Evolutionary conservation across 148 eudicot species (phyloP).

Genomic region (Rheum nobile): DNA sequence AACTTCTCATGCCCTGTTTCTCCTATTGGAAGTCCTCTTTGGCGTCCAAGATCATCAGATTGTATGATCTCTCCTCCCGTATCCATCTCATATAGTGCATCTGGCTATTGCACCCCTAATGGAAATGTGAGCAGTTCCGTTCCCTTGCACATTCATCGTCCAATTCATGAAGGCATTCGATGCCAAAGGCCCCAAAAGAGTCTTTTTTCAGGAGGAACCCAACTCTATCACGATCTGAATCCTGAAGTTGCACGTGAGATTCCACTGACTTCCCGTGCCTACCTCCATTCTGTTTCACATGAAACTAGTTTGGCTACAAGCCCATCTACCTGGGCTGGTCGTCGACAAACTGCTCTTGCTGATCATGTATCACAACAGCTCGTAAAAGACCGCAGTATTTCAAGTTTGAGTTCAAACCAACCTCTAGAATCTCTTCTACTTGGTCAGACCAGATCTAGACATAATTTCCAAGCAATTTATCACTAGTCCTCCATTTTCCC

Average conservation of each 20-base stretch:
- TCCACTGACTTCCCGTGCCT: slow-evolving; percentile 22
- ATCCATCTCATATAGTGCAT: slow-evolving; percentile 28
- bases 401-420: slow-evolving; percentile 1
- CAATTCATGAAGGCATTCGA: slow-evolving; percentile 4
- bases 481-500: background rate
- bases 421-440: background rate
- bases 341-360: slow-evolving; percentile 22
- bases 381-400: slow-evolving; percentile 20
- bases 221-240: slow-evolving; percentile 19
- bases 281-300: slow-evolving; percentile 15
- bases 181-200: background rate
- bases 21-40: slow-evolving; percentile 39
- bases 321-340: slow-evolving; percentile 14
- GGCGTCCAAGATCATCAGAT: slow-evolving; percentile 28
- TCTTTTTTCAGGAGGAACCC: background rate
- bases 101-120: slow-evolving; percentile 44
- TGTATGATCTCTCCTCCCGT: slow-evolving; percentile 26
- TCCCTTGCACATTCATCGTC: slow-evolving; percentile 15
- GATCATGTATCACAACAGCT: slow-evolving; percentile 38
- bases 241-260: slow-evolving; percentile 25
- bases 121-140: slow-evolving; percentile 22
- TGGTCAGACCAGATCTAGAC: slow-evolving; percentile 3
- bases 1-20: slow-evolving; percentile 54
- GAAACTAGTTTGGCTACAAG: slow-evolving; percentile 19
- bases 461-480: background rate